These are phyloP conservation scores for Porpolomopsis calyptriformis DNA, from an alignment of 768 basidiomycete species.

Conservation along the genomic window DNA sequence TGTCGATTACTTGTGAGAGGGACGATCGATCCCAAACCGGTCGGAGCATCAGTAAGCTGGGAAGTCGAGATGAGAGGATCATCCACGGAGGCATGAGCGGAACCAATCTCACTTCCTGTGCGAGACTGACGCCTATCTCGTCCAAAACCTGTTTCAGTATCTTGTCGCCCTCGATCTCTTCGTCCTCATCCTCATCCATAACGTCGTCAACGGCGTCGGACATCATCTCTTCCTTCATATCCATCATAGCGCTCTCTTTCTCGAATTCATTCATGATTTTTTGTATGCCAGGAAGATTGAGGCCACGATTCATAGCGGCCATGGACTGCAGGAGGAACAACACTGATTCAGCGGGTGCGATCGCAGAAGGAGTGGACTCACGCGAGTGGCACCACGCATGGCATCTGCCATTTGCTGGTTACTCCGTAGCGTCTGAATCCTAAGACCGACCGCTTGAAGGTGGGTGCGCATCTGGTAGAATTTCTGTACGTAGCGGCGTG, in stretches of 20 bases:
- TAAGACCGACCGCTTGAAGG: constrained; percentile 86
- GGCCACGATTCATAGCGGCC: constrained; percentile 93
- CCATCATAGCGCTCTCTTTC: constrained; percentile 95
- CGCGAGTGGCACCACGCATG: constrained; percentile 95
- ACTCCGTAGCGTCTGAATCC: constrained; percentile 92
- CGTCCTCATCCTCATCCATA: constrained; percentile 96
- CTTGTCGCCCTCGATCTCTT: constrained; percentile 92
- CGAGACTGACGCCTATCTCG: constrained; percentile 88
- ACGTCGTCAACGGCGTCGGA: constrained; percentile 95
- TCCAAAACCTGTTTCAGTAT: constrained; percentile 93
- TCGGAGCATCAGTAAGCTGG: constrained; percentile 79
- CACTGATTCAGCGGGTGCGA: constrained; percentile 8
- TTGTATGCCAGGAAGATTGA: constrained; percentile 91
- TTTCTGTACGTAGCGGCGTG: constrained; percentile 90
- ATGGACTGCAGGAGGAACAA: constrained; percentile 59
- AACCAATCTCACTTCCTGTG: constrained; percentile 54
- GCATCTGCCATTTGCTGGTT: constrained; percentile 99
- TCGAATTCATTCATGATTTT: constrained; percentile 98
- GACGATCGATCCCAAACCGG: constrained; percentile 49
- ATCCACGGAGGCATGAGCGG: not conserved
- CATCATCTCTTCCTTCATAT: constrained; percentile 99
- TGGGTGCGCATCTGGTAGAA: constrained; percentile 99
- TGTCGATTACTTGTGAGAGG: constrained; percentile 50
- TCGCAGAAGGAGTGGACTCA: constrained; percentile 28
- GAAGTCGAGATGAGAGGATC: not conserved